Base-by-base conservation (phyloP, 495 filamentous ascomycete species). In the Darksidea phi region DNA sequence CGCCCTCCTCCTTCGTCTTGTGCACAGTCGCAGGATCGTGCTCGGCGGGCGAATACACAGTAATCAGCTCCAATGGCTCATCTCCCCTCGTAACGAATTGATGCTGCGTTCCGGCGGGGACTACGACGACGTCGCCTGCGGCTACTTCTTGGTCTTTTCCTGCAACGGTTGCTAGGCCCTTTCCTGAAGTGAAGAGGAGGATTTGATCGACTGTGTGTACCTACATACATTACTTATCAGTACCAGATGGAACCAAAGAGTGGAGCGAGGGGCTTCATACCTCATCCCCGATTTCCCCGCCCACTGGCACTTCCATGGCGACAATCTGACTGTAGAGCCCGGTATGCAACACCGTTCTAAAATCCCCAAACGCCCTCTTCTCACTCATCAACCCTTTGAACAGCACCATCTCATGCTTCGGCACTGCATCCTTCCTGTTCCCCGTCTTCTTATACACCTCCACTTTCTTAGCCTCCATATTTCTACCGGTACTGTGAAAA, bases 271-370 rank as follows among this genome's bases (percentile, higher is more conserved):
- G n/a, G n/a, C n/a, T n/a, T n/a, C n/a, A n/a, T n/a, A 82, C 80
- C 75, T 86, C 84, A 52, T 87, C 83, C 4, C 84, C 84, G 68
- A 87, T 86, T 48, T 86, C 84, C 13, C 83, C 84, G 13, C 79
- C 80, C 0, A 84, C 79, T 1, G 83, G 82, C 5, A 87, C 75
- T 38, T 82, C 84, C 84, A 86, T 86, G 5, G 82, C 71, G 1
- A 86, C 84, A 13, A 86, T 70, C 72, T 86, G 85, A 24, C 77
- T 81, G 73, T 84, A 86, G 13, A 86, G 72, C 2, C 82, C 84
- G 5, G 83, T 86, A 73, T 80, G 84, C 8, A 87, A 71, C 21
- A 85, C 83, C 55, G 79, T 80, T 6, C 84, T 76, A 69, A 86
- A 87, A 54, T 84, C 78, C 10, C 70, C 74, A 38, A 81, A 85